phyloP scores from a whole-genome alignment of 140 eudicot genomes.

The Eryngium alpinum region DNA sequence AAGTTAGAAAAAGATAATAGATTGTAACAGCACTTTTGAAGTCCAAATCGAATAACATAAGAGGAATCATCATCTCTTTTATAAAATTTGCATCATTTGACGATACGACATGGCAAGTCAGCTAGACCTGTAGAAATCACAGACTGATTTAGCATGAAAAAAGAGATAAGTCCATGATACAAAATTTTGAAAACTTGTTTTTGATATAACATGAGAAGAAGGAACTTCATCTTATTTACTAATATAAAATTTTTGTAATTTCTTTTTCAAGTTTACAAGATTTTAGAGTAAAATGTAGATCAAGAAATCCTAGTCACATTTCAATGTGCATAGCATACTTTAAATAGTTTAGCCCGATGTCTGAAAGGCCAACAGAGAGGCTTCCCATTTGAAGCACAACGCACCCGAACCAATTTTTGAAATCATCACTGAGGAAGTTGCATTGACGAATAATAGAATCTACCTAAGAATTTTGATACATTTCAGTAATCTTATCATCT shows the following conservation, averaged over 20 bases:
- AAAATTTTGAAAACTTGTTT: not conserved
- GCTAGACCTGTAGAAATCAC: constrained; percentile 66
- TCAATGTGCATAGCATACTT: constrained; percentile 39
- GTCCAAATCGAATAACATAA: constrained; percentile 75
- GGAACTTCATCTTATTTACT: not conserved
- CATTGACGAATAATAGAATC: too few species aligned
- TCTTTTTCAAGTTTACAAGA: not conserved
- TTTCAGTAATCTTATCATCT: too few species aligned
- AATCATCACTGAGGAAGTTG: constrained; percentile 58
- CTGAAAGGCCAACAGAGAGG: constrained; percentile 75
- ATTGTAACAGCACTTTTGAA: not conserved
- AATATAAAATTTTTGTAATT: not conserved
- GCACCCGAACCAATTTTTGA: constrained; percentile 61
- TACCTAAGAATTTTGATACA: too few species aligned
- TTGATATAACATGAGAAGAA: not conserved
- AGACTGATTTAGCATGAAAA: not conserved
- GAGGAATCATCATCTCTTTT: constrained; percentile 70
- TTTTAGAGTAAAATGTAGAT: not conserved
- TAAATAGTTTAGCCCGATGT: constrained; percentile 80
- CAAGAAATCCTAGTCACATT: not conserved
- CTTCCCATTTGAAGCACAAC: constrained; percentile 77
- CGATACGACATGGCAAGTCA: constrained; percentile 80
- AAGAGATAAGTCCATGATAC: not conserved
- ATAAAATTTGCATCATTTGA: constrained; percentile 81
- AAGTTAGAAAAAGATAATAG: not conserved